Base-by-base conservation (phyloP, 2,329 filamentous ascomycete genomes). In the Alternaria arbusti region DNA sequence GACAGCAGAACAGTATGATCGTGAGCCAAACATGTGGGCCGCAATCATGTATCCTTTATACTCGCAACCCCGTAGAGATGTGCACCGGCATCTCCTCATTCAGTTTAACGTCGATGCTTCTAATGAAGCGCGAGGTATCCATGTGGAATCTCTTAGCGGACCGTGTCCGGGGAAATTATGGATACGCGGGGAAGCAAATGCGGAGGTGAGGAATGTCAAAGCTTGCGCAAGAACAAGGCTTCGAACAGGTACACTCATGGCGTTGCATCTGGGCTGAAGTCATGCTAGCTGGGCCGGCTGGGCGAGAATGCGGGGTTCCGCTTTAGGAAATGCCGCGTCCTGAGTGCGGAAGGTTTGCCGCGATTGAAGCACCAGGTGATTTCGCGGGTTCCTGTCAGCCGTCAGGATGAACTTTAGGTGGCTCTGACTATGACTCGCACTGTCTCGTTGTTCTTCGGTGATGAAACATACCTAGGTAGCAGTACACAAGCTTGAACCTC, bases 141-240 rank as follows among this genome's bases (percentile, higher is more conserved):
- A 44, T 26, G 25, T 45, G 26, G 20, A 22, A 57, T 13, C 6
- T 40, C 58, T n/a, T 50, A 23, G 36, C 13, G 28, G 45, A 40
- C 45, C 44, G 32, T 47, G 52, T 52, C 56, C 43, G 64, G 66
- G 66, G 64, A 52, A 62, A 59, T 44, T 66, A 52, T 68, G 66
- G 66, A 43, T 46, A 50, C 54, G 51, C 30, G 61, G 64, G 56
- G 58, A 61, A 59, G 43, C 22, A 22, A 54, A 44, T 57, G 65
- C 62, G 56, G 59, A 54, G 63, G 46, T 50, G 20, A 47, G 51
- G 25, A 25, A 40, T n/a, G 17, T 30, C 12, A 30, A 58, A 17
- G 30, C 49, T 22, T 49, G 47, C 28, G 15, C 22, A 40, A 47
- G n/a, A 40, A 44, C 40, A 57, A 36, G 45, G 50, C 26, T 46